Conservation (phyloP, 1,284 basidiomycete genomes). For the Heterobasidion irregulare region DNA sequence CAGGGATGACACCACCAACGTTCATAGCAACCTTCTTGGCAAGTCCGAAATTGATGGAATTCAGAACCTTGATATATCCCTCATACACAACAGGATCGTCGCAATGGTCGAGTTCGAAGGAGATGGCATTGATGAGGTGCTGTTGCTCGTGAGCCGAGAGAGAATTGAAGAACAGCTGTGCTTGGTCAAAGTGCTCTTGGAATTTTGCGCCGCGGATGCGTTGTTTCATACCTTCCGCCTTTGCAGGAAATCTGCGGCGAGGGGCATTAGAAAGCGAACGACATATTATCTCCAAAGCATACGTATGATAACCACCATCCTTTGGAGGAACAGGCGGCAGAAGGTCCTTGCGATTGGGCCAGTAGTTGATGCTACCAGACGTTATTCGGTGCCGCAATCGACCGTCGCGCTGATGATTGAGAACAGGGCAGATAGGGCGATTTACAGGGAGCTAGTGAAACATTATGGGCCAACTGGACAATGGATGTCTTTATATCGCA, state of each 20-base stretch:
- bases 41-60: constrained; percentile 62
- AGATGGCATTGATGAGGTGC: constrained; percentile 59
- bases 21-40: constrained; percentile 57
- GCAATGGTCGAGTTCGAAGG: constrained; percentile 76
- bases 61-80: constrained; percentile 56
- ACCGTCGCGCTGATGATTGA: constrained; percentile 70
- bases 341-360: constrained; percentile 60
- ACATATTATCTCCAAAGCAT: constrained; percentile 12
- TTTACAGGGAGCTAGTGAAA: constrained; percentile 64
- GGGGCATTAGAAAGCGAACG: neutral
- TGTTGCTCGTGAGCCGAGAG: constrained; percentile 54
- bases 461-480: neutral
- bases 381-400: constrained; percentile 48
- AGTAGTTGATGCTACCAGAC: constrained; percentile 61
- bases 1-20: constrained; percentile 51
- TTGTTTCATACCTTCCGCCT: constrained; percentile 55
- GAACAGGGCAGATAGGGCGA: constrained; percentile 71
- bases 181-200: constrained; percentile 61
- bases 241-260: constrained; percentile 32
- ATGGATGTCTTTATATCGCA: constrained; percentile 1
- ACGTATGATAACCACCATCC: constrained; percentile 58
- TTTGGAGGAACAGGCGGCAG: constrained; percentile 37
- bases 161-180: constrained; percentile 78
- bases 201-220: constrained; percentile 69
- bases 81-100: constrained; percentile 66